Evolutionary conservation across 2,329 filamentous ascomycete genomes (phyloP).

Genomic region (Arthroderma uncinatum): DNA sequence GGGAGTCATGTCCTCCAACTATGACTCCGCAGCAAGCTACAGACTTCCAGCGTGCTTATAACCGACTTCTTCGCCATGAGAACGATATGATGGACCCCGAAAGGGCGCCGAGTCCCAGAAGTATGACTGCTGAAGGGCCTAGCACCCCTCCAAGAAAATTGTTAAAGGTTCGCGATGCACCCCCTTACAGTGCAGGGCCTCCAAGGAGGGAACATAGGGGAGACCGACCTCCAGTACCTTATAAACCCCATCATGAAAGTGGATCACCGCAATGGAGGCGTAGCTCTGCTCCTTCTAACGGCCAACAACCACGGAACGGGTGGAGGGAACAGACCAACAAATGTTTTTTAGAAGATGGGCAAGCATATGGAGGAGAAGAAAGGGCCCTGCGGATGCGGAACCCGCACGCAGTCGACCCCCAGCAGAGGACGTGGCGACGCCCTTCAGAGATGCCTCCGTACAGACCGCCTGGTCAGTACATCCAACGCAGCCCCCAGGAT

Average conservation of each 20-base stretch:
- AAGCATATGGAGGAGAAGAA: not conserved
- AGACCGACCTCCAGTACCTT: not conserved
- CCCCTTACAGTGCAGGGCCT: not conserved
- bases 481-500: not conserved
- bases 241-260: not conserved
- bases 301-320: not conserved
- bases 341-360: slow-evolving; percentile 1
- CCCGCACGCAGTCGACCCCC: not conserved
- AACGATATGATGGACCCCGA: slow-evolving; percentile 25
- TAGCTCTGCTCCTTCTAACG: not conserved
- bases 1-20: slow-evolving; percentile 31
- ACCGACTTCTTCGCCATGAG: slow-evolving; percentile 23
- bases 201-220: not conserved
- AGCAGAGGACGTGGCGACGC: not conserved
- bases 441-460: not conserved
- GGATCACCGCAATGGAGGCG: not conserved
- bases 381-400: not conserved
- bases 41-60: slow-evolving; percentile 31
- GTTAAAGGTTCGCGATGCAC: slow-evolving; percentile 12
- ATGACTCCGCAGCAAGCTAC: slow-evolving; percentile 31
- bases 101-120: slow-evolving; percentile 24
- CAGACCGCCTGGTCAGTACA: not conserved
- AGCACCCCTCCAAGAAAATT: slow-evolving; percentile 20
- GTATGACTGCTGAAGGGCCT: slow-evolving; percentile 22
- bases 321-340: not conserved